Evolutionary conservation across 495 filamentous ascomycete genomes (phyloP), one percentile per base, ranked within the genome.

Genomic region (Penicillium turbatum): DNA sequence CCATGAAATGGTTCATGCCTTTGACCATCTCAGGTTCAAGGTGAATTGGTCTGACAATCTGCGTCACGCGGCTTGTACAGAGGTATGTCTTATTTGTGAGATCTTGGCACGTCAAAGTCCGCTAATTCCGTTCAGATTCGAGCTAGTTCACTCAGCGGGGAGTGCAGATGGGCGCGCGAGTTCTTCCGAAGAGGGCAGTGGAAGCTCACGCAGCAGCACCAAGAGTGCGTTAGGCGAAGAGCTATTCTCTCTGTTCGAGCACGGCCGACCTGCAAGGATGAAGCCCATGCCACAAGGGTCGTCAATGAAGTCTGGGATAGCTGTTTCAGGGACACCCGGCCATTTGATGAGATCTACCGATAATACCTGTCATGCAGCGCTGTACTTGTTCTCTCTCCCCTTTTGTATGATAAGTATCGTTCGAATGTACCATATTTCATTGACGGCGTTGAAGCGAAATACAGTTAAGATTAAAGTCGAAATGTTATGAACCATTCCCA

Each of bases 271-370:
- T 93, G 91, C 61, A 88, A 87, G 63, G 89, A 95, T 69, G 88
- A 95, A 62, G 85, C 83, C 19, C 87, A 97, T 57, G 95, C 93
- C 8, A 80, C 81, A 36, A 89, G 85, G 70, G 84, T 93, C 34
- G 90, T 98, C 46, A 93, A 96, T 70, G 86, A 95, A 71, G 95
- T 97, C 26, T 98, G 92, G 88, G 91, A 96, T 59, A 96, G 90
- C 59, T 97, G 95, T 70, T 97, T 95, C 64, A 72, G 81, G 31
- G 93, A 98, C 69, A 97, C 91, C 3, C 76, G 95, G 56, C 93
- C 93, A 9, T 98, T 98, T 71, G 89, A 97, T 70, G 91, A 96
- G 62, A 91, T 98, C 30, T 98, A 95, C 68, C 83, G 89, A 73
- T 98, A 71, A 86, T 61, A 62, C 54, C 49, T 24, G 32, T 38